These are phyloP conservation scores for Blumeria hordei DNA, from an alignment of 2,329 filamentous ascomycete genomes.

Conservation along the genomic window DNA sequence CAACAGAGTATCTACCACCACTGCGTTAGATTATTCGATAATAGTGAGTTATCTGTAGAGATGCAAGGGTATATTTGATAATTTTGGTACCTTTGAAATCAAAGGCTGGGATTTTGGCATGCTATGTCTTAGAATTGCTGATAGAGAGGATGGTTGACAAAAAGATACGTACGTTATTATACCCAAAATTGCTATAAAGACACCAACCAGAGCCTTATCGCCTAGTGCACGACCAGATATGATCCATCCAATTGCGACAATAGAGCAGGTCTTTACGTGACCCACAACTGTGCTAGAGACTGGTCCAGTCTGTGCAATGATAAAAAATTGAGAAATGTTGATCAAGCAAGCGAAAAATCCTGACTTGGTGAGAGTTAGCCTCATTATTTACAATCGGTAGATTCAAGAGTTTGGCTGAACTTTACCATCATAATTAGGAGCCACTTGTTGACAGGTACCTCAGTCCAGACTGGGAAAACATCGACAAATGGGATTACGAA, in stretches of 20 bases:
- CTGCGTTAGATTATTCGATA: too few species aligned
- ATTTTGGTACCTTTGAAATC: too few species aligned
- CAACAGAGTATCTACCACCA: conserved; percentile 20
- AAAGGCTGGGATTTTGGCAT: neutral
- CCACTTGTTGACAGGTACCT: conserved; percentile 27
- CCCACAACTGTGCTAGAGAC: conserved; percentile 42
- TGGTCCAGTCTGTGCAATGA: conserved; percentile 34
- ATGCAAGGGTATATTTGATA: neutral
- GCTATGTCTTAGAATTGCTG: neutral
- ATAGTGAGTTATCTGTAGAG: neutral
- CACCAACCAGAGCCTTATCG: conserved; percentile 29
- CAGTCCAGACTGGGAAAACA: conserved; percentile 30
- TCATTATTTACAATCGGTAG: conserved; percentile 3
- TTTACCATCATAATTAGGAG: conserved; percentile 32
- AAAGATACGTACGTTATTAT: conserved; percentile 26
- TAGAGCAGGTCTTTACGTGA: conserved; percentile 39
- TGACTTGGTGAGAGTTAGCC: conserved; percentile 22
- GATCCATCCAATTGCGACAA: conserved; percentile 38
- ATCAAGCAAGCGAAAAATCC: conserved; percentile 38
- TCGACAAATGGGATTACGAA: conserved; percentile 44
- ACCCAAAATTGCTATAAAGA: conserved; percentile 29
- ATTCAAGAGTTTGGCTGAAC: conserved; percentile 1
- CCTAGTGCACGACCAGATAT: conserved; percentile 28
- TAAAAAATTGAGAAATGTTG: conserved; percentile 40
- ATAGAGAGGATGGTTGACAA: neutral